Base-by-base conservation (phyloP, 495 filamentous ascomycete genomes). In the Penicillium coffeae region DNA sequence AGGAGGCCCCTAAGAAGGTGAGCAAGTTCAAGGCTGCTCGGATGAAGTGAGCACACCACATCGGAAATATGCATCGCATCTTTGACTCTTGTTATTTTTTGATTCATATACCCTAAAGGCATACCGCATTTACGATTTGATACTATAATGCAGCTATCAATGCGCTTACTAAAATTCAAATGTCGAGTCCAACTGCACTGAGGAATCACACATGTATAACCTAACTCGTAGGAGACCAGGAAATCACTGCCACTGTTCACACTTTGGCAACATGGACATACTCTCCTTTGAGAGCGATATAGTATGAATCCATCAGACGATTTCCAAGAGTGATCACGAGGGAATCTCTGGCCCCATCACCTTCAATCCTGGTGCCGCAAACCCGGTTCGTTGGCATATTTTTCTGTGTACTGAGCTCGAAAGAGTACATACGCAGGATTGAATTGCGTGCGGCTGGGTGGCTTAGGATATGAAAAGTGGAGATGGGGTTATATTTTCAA, bases 1-100 rank as follows among this genome's bases (percentile, higher is more conserved):
- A 85, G 46, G 78, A 86, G 9, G 79, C 81, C 22, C 78, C 80
- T 21, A 85, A 78, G 62, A 86, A 85, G 53, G 70, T 96, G 49
- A 96, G 92, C 75, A 79, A 87, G 50, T 98, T 96, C 68, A 93
- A 83, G 66, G 89, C 91, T 46, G 89, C 93, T 5, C 80, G 89
- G 42, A 63, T 96, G 62, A 49, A 43, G 25, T 30, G n/a, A n/a
- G n/a, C n/a, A n/a, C n/a, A n/a, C n/a, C n/a, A n/a, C n/a, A n/a
- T n/a, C n/a, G n/a, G n/a, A n/a, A n/a, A n/a, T n/a, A n/a, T n/a
- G n/a, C n/a, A n/a, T n/a, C n/a, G n/a, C n/a, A n/a, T n/a, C n/a
- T n/a, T n/a, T n/a, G n/a, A n/a, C n/a, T n/a, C n/a, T n/a, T n/a
- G n/a, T n/a, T n/a, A n/a, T n/a, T n/a, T n/a, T n/a, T n/a, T n/a